A percentile compares a stretch with the other conserved stretches of the same genome.
These are phyloP conservation scores for Lanzia echinophila DNA, from an alignment of 2,329 filamentous ascomycete species.

Conservation along the genomic window DNA sequence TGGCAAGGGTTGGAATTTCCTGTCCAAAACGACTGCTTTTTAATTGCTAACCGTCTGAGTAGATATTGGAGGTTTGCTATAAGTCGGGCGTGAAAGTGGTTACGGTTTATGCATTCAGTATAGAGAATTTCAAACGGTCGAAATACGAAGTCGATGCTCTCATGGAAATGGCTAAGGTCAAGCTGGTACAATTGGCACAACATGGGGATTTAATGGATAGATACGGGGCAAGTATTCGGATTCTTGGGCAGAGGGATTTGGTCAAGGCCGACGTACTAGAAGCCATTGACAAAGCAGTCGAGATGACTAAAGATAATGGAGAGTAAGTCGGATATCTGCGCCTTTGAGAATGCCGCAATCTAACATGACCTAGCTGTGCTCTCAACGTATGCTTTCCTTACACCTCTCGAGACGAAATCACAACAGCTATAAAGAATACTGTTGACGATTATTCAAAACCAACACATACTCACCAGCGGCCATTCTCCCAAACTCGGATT, in stretches of 20 bases:
- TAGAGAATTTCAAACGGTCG: conserved; percentile 97
- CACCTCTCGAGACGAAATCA: conserved; percentile 92
- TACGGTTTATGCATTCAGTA: conserved; percentile 96
- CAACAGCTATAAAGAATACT: conserved; percentile 77
- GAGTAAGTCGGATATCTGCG: conserved; percentile 44
- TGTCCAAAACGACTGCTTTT: not conserved
- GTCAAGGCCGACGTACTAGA: conserved; percentile 83
- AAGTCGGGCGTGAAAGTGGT: conserved; percentile 95
- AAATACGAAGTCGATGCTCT: conserved; percentile 94
- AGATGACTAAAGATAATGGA: conserved; percentile 81
- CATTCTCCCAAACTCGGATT: conserved; percentile 85
- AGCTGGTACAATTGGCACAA: conserved; percentile 83
- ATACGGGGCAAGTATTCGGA: conserved; percentile 80
- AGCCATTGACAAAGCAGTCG: conserved; percentile 78
- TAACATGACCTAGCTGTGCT: conserved; percentile 41
- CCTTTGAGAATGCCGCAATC: not conserved
- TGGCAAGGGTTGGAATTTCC: conserved; percentile 62
- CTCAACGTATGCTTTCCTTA: conserved; percentile 98
- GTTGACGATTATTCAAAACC: conserved; percentile 81
- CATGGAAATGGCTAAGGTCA: conserved; percentile 97
- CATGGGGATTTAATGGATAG: conserved; percentile 90
- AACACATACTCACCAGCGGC: conserved; percentile 55
- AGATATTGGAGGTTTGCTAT: conserved; percentile 97
- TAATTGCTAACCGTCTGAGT: conserved; percentile 13
- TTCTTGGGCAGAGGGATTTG: conserved; percentile 78